Evolutionary conservation across 768 basidiomycete species (phyloP).

Genomic region (Russula brevipes): DNA sequence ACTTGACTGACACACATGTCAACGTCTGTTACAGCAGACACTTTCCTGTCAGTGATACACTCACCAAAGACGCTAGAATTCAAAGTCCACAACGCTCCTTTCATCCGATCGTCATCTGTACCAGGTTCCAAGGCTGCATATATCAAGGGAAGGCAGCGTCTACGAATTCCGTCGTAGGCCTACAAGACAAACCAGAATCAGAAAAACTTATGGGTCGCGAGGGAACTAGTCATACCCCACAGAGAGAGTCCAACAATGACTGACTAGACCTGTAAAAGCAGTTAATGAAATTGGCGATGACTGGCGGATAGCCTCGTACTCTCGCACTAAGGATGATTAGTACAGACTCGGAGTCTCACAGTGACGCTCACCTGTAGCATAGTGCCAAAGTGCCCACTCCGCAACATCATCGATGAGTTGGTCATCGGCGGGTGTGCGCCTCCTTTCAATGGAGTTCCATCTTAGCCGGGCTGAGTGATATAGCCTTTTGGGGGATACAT

Average conservation of each 20-base stretch:
- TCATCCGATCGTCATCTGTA: constrained; percentile 84
- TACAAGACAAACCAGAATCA: constrained; percentile 28
- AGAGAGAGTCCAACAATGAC: constrained; percentile 37
- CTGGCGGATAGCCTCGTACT: constrained; percentile 26
- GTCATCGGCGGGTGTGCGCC: constrained; percentile 54
- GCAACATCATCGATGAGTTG: constrained; percentile 63
- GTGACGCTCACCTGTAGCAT: constrained; percentile 42
- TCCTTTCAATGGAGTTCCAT: constrained; percentile 72
- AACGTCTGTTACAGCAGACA: not conserved
- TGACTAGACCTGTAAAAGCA: constrained; percentile 36
- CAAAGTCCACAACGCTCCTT: constrained; percentile 81
- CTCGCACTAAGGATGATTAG: constrained; percentile 28
- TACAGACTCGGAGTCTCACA: not conserved
- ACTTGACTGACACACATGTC: constrained; percentile 34
- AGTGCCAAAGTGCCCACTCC: constrained; percentile 76
- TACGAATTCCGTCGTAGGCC: constrained; percentile 65
- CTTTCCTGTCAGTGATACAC: constrained; percentile 11
- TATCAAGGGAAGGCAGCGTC: constrained; percentile 55
- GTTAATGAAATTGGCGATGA: constrained; percentile 8
- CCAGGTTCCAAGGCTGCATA: constrained; percentile 58
- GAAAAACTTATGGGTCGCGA: not conserved
- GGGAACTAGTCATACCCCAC: constrained; percentile 37
- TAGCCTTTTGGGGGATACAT: constrained; percentile 36
- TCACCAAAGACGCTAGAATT: constrained; percentile 58
- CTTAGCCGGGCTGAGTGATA: constrained; percentile 63